Evolutionary conservation across 208 protist species (phyloP), one percentile per base, ranked within the genome.

Genomic region (Crithidia thermophila): DNA sequence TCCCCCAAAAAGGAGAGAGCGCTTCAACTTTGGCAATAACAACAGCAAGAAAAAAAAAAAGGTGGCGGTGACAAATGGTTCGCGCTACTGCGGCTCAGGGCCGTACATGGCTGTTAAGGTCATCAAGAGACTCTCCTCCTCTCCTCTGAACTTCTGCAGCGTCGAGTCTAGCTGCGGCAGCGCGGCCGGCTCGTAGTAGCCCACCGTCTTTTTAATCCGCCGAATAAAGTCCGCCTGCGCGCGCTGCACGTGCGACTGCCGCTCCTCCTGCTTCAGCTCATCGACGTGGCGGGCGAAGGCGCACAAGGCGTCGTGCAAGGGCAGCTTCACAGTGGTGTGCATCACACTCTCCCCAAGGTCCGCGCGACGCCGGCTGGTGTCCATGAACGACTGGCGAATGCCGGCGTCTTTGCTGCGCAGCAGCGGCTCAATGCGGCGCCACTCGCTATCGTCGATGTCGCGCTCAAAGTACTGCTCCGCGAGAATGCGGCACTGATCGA

Each of bases 401-500:
- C 36, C 69, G 3, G 36, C 39, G 18, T 72, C 72, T 52, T 72
- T 75, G 34, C 67, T 60, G 40, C 60, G 59, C 25, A 86, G 66
- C 40, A 79, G 55, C 5, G 59, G 62, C 39, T 37, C 52, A 49
- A 87, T 83, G 9, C 46, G 47, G 4, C 16, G 25, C 85, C 85
- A 86, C 62, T 91, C 85, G 20, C 25, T 36, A 14, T 56, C 50
- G 14, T 45, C 43, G 2, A 88, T 51, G 60, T 84, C 78, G 20
- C 85, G 71, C 65, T 79, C 65, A 47, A 84, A 79, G 66, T 88
- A 88, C 66, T 88, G 68, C 62, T 88, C 85, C 1, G 74, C 85
- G 14, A 91, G 50, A 27, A 78, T 51, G 23, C 64, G 69, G 36
- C 73, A 77, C 64, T 91, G 75, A 14, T 84, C 81, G 23, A 81